A percentile compares a stretch with the other conserved stretches of the same genome.
phyloP scores from a whole-genome alignment of 805 yeast genomes.

The Schizosaccharomyces pombe region DNA sequence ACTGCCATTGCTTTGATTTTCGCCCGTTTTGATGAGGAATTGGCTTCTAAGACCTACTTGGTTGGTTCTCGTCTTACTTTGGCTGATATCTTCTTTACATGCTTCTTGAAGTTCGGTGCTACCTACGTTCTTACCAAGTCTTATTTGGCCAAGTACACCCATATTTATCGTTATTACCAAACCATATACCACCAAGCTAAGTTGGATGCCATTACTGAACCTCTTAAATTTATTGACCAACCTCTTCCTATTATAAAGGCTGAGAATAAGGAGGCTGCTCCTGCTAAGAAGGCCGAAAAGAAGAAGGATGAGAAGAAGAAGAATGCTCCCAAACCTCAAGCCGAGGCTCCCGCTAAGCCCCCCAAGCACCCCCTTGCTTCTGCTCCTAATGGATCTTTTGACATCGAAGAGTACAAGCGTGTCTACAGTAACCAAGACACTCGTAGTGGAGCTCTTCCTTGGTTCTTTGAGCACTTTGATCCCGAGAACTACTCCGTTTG shows the following conservation, averaged over 20 bases:
- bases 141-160: constrained; percentile 43
- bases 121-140: constrained; percentile 34
- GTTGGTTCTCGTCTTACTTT: constrained; percentile 42
- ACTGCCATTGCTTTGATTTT: constrained; percentile 19
- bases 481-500: constrained; percentile 83
- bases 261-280: constrained; percentile 31
- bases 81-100: constrained; percentile 41
- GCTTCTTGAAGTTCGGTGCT: constrained; percentile 31
- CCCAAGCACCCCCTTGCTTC: constrained; percentile 78
- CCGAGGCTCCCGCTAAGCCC: constrained; percentile 19
- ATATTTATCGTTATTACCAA: constrained; percentile 46
- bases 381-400: constrained; percentile 38
- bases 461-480: constrained; percentile 93
- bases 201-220: constrained; percentile 26
- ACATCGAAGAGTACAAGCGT: constrained; percentile 89
- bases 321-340: constrained; percentile 14
- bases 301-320: constrained; percentile 13
- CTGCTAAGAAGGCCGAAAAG: constrained; percentile 13
- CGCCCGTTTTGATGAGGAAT: constrained; percentile 22
- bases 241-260: constrained; percentile 53
- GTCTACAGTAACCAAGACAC: constrained; percentile 92
- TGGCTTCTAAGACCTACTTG: constrained; percentile 32
- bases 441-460: constrained; percentile 79
- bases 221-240: constrained; percentile 36
- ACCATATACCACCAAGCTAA: constrained; percentile 27